Conservation (phyloP, 2,329 filamentous ascomycete genomes). For the Phaeomoniella chlamydospora region DNA sequence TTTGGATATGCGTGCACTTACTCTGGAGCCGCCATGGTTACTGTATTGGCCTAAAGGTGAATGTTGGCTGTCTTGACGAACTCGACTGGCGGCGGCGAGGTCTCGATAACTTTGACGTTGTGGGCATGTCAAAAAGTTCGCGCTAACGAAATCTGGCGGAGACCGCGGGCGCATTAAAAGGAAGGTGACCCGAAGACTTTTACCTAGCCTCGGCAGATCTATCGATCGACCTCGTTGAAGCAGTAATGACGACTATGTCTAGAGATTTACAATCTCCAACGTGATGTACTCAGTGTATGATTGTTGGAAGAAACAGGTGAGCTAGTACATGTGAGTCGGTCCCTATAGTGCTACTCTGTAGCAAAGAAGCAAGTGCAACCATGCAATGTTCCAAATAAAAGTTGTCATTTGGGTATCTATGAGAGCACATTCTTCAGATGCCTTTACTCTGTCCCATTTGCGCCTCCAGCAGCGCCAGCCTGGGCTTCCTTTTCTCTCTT, state of each 20-base stretch:
- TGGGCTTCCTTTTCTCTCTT: conserved; percentile 45
- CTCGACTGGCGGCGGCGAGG: neutral
- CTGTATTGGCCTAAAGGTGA: neutral
- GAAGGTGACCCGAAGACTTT: no score
- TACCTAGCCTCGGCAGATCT: no score
- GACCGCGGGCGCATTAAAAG: no score
- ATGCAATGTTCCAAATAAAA: conserved; percentile 1
- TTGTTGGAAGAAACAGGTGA: no score
- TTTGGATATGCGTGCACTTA: neutral
- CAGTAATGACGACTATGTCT: no score
- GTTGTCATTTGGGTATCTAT: conserved; percentile 2
- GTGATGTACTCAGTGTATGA: no score
- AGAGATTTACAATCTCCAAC: no score
- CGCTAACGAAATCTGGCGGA: no score
- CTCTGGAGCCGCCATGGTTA: neutral
- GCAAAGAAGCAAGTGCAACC: no score
- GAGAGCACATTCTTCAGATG: conserved; percentile 2
- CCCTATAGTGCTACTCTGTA: no score
- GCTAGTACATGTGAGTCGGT: no score
- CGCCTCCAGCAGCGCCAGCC: conserved; percentile 2
- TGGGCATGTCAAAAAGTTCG: neutral
- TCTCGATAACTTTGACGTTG: neutral
- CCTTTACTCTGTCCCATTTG: neutral
- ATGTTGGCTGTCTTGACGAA: neutral
- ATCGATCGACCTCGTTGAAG: no score